A percentile compares a stretch with the other conserved stretches of the same genome.
phyloP scores from a whole-genome alignment of 2,329 filamentous ascomycete genomes.

The Dendrostoma leiphaemia region DNA sequence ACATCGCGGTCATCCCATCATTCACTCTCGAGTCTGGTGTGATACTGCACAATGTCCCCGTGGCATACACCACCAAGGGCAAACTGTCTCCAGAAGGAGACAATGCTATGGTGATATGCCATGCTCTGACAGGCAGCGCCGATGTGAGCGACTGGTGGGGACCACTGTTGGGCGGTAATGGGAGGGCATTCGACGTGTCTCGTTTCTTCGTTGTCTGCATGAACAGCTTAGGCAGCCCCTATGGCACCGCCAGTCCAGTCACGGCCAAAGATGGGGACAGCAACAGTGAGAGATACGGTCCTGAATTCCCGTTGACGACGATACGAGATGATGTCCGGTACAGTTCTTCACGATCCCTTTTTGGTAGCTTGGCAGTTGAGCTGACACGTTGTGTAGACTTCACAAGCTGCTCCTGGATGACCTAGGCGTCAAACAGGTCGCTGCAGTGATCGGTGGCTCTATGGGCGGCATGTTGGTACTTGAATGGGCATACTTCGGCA shows the following conservation, averaged over 20 bases:
- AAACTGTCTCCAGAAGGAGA: slow-evolving; percentile 56
- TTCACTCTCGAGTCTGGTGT: slow-evolving; percentile 94
- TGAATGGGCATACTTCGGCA: slow-evolving; percentile 89
- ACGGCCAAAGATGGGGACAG: slow-evolving; percentile 82
- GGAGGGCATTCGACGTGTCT: slow-evolving; percentile 76
- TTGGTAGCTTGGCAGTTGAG: not conserved
- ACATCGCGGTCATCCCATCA: slow-evolving; percentile 79
- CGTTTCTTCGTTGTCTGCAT: slow-evolving; percentile 84
- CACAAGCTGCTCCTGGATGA: slow-evolving; percentile 81
- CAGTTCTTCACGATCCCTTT: slow-evolving; percentile 30
- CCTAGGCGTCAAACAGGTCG: slow-evolving; percentile 74
- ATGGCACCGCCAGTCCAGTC: slow-evolving; percentile 83
- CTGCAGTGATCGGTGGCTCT: slow-evolving; percentile 77
- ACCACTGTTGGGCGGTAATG: slow-evolving; percentile 73
- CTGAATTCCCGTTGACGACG: slow-evolving; percentile 93
- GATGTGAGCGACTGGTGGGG: slow-evolving; percentile 91
- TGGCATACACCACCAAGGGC: slow-evolving; percentile 67
- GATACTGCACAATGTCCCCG: slow-evolving; percentile 71
- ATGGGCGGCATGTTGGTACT: slow-evolving; percentile 90
- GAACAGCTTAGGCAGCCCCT: slow-evolving; percentile 82
- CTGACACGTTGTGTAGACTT: slow-evolving; percentile 45
- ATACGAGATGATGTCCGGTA: slow-evolving; percentile 94
- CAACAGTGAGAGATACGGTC: slow-evolving; percentile 76
- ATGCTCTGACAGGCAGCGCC: slow-evolving; percentile 81
- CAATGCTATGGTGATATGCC: slow-evolving; percentile 76